A percentile compares a stretch with the other conserved stretches of the same genome.
phyloP scores from a whole-genome alignment of 2,329 filamentous ascomycete species.

The Fusarium buxicola region DNA sequence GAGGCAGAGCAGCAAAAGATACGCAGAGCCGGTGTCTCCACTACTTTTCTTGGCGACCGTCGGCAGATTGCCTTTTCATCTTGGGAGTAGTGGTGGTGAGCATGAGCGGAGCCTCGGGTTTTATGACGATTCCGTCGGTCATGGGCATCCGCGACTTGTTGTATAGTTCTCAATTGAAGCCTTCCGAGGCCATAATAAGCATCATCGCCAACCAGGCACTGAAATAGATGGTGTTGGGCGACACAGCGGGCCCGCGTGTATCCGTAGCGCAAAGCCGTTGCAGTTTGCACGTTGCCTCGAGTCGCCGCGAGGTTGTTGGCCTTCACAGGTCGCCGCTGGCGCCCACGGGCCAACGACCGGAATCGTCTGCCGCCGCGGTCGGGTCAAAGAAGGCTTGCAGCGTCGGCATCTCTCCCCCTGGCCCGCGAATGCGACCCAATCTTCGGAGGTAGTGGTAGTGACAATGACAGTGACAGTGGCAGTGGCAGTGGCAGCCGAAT shows the following conservation, averaged over 20 bases:
- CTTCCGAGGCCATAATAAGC: background rate
- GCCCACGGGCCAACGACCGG: slow-evolving; percentile 18
- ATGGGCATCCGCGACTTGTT: background rate
- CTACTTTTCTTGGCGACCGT: slow-evolving; percentile 24
- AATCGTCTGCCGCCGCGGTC: slow-evolving; percentile 20
- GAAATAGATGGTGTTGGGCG: slow-evolving; percentile 22
- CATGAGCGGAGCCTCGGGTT: slow-evolving; percentile 22
- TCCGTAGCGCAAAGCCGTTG: slow-evolving; percentile 32
- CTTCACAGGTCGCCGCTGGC: slow-evolving; percentile 15
- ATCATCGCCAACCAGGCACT: slow-evolving; percentile 12
- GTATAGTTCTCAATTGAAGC: slow-evolving; percentile 1
- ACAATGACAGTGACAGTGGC: slow-evolving; percentile 16
- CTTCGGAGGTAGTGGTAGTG: slow-evolving; percentile 3
- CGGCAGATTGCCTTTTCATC: slow-evolving; percentile 34
- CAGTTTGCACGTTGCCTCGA: slow-evolving; percentile 14
- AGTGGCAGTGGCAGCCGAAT: background rate
- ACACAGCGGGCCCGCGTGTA: slow-evolving; percentile 34
- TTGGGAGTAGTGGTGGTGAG: slow-evolving; percentile 10
- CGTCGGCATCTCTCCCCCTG: slow-evolving; percentile 23
- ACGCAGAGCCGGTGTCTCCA: slow-evolving; percentile 29
- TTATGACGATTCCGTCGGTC: slow-evolving; percentile 23
- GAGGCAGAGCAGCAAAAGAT: slow-evolving; percentile 10
- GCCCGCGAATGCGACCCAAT: slow-evolving; percentile 35
- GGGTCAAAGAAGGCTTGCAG: slow-evolving; percentile 14
- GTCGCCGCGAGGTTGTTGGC: slow-evolving; percentile 16